These are phyloP conservation scores for Actinomucor elegans DNA, from an alignment of 371 early-diverging fungal species.

Conservation along the genomic window DNA sequence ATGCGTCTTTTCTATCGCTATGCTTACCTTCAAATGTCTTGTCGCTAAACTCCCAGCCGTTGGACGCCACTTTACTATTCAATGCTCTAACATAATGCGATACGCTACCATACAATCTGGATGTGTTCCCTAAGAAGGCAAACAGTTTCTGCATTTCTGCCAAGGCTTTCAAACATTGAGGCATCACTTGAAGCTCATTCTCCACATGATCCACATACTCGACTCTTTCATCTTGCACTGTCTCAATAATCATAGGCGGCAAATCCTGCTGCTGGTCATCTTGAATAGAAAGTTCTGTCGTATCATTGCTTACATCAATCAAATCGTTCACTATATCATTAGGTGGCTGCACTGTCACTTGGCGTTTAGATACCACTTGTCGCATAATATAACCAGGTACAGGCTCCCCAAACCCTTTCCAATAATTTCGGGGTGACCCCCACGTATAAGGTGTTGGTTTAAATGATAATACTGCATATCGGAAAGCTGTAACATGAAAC, in stretches of 20 bases:
- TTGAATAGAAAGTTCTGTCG: not conserved
- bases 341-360: not conserved
- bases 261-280: not conserved
- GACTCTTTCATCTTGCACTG: not conserved
- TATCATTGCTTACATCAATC: not conserved
- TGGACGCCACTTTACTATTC: constrained; percentile 9
- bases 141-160: constrained; percentile 40
- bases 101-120: constrained; percentile 27
- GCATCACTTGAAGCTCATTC: constrained; percentile 14
- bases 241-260: constrained; percentile 7
- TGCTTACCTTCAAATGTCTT: constrained; percentile 23
- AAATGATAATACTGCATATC: constrained; percentile 29
- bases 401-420: constrained; percentile 41
- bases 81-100: constrained; percentile 25
- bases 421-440: constrained; percentile 34
- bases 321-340: not conserved
- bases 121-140: constrained; percentile 28
- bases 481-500: constrained; percentile 39
- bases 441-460: constrained; percentile 34
- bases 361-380: constrained; percentile 1
- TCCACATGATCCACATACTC: constrained; percentile 5
- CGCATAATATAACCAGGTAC: constrained; percentile 21
- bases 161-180: constrained; percentile 18
- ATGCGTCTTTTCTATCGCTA: not conserved
- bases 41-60: constrained; percentile 22